Evolutionary conservation across 768 basidiomycete species (phyloP).

Genomic region (Lepiota venenata): DNA sequence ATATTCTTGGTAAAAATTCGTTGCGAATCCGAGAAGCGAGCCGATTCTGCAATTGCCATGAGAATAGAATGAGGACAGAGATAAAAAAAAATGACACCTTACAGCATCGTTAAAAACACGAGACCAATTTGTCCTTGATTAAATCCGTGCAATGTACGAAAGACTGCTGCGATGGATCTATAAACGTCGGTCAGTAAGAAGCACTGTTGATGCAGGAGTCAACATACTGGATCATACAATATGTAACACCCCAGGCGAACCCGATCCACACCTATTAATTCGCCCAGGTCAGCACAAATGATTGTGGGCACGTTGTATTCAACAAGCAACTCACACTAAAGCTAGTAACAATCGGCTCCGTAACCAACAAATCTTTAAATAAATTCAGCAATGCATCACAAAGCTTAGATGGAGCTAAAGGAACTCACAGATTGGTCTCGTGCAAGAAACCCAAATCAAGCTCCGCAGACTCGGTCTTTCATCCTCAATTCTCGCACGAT

Average conservation of each 20-base stretch:
- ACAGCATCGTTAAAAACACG: conserved; percentile 58
- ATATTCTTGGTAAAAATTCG: conserved; percentile 46
- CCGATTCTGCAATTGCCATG: conserved; percentile 42
- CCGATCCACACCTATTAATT: conserved; percentile 59
- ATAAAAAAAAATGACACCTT: conserved; percentile 15
- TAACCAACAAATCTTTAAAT: conserved; percentile 53
- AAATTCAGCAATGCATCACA: not conserved
- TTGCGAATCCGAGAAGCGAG: conserved; percentile 41
- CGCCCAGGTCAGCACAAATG: too few relatives aligned
- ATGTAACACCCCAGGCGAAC: conserved; percentile 76
- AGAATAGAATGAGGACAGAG: not conserved
- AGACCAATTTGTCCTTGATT: conserved; percentile 56
- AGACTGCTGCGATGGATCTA: conserved; percentile 29
- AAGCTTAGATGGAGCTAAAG: not conserved
- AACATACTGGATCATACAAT: conserved; percentile 57
- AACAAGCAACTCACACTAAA: conserved; percentile 58
- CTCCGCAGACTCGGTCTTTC: conserved; percentile 37
- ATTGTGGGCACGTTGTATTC: conserved; percentile 17
- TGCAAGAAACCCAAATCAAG: conserved; percentile 68
- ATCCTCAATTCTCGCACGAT: conserved; percentile 63
- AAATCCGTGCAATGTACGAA: conserved; percentile 56
- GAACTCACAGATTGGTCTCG: conserved; percentile 65
- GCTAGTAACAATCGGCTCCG: conserved; percentile 71
- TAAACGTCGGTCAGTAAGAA: not conserved
- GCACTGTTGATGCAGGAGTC: too few relatives aligned